Percentiles rank a stretch among this genome's conserved stretches.
phyloP scores from a whole-genome alignment of 768 basidiomycete species.

The Ramaria rubella region DNA sequence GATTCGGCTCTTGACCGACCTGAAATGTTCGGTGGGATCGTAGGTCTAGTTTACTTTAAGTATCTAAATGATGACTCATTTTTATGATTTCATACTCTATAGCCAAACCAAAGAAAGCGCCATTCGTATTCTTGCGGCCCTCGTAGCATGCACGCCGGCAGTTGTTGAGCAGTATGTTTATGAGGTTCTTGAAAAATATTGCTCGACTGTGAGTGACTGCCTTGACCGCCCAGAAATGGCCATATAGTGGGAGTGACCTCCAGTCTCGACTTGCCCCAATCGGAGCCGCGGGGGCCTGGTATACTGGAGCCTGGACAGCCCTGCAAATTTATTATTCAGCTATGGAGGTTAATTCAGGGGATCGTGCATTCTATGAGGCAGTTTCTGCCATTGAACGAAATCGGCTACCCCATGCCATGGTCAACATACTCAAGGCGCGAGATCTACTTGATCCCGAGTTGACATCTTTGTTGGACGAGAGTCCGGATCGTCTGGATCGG shows the following conservation, averaged over 20 bases:
- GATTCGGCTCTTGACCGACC: constrained; percentile 42
- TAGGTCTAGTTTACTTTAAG: constrained; percentile 23
- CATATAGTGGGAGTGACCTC: constrained; percentile 30
- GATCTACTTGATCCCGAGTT: constrained; percentile 41
- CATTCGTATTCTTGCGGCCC: constrained; percentile 36
- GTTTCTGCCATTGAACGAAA: constrained; percentile 41
- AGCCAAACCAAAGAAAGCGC: constrained; percentile 31
- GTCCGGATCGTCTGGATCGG: constrained; percentile 43
- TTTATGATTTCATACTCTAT: constrained; percentile 16
- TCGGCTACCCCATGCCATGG: constrained; percentile 35
- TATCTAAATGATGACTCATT: no score
- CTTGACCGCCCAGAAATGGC: constrained; percentile 37
- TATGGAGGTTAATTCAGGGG: constrained; percentile 41
- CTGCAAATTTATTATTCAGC: constrained; percentile 44
- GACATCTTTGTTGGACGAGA: constrained; percentile 39
- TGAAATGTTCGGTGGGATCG: constrained; percentile 40
- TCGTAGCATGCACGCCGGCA: constrained; percentile 36
- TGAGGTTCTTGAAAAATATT: constrained; percentile 41
- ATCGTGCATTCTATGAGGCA: constrained; percentile 45
- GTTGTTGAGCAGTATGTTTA: constrained; percentile 41
- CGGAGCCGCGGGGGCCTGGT: constrained; percentile 44
- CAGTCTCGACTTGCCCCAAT: constrained; percentile 39
- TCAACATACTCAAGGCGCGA: constrained; percentile 38
- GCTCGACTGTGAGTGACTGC: constrained; percentile 36
- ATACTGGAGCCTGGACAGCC: constrained; percentile 40